Base-by-base conservation (phyloP, 306 rosid species). In the Quercus engelmannii region DNA sequence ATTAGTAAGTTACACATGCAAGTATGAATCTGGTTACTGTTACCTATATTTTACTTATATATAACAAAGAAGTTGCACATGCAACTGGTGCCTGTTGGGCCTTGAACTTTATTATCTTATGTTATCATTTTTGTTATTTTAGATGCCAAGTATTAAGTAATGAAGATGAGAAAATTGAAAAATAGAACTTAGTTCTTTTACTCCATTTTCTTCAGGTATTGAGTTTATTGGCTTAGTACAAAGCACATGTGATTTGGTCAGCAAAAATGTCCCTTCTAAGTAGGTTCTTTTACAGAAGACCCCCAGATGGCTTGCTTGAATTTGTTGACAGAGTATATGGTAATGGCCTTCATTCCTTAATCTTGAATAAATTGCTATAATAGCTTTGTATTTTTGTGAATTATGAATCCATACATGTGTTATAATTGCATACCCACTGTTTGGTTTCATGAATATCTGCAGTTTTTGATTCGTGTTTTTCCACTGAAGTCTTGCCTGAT, bases 401-500 rank as follows among this genome's bases (percentile, higher is more conserved):
- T 23, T n/a, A 6, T 55, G 58, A 3, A 46, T 55, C 54, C 33
- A 1, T n/a, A 12, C 33, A 11, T 3, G 21, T 68, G 69, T n/a
- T 17, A 0, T 19, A 69, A 65, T 76, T 20, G 5, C 26, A 7
- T 73, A 11, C 2, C 28, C 18, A 28, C 62, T 21, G 4, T 49
- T 57, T 25, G 54, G 11, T 78, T 69, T 55, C 9, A 8, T 11
- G 35, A 82, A 52, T 63, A 25, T 67, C 18, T 83, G 85, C 97
- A 94, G 99, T 94, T 71, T 94, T 94, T 75, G 99, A 94, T 89
- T 94, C 99, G 0, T 94, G 99, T 83, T 94, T 94, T 81, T 94
- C 94, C 52, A 92, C 99, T 3, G 99, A 94, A 83, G 97, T 88
- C 3, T 84, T 94, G 64, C 92, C 95, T 8, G 99, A 92, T 31